Conservation (phyloP, 1,284 basidiomycete genomes). For the Laetiporus sulphureus region DNA sequence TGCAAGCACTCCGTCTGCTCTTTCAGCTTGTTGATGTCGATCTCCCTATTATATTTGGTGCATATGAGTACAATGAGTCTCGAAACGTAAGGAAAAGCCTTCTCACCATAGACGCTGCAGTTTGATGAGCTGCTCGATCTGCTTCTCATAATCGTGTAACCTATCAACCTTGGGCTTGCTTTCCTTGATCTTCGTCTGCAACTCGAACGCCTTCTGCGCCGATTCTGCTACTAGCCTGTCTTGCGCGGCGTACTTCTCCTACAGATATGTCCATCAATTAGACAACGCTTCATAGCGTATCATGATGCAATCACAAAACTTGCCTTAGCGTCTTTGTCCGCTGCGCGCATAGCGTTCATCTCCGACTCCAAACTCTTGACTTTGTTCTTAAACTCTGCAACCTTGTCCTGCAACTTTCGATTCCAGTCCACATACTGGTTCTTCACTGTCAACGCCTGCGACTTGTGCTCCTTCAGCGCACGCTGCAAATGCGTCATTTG, state of each 20-base stretch:
- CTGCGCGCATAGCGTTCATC: slow-evolving; percentile 52
- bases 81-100: neutral
- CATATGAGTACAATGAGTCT: slow-evolving; percentile 1
- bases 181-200: slow-evolving; percentile 63
- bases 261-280: neutral
- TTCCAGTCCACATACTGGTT: slow-evolving; percentile 71
- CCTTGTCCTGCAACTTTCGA: slow-evolving; percentile 57
- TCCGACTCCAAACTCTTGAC: slow-evolving; percentile 62
- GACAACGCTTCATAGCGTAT: too few relatives aligned
- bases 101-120: slow-evolving; percentile 64
- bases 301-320: slow-evolving; percentile 4
- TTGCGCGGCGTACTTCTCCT: slow-evolving; percentile 68
- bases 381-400: slow-evolving; percentile 59
- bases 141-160: slow-evolving; percentile 62
- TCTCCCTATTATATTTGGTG: slow-evolving; percentile 44
- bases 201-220: slow-evolving; percentile 47
- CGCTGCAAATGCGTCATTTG: slow-evolving; percentile 56
- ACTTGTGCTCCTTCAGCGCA: slow-evolving; percentile 58
- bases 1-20: slow-evolving; percentile 53
- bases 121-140: slow-evolving; percentile 65
- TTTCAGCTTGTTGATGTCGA: slow-evolving; percentile 65
- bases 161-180: slow-evolving; percentile 68
- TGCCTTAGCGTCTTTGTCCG: slow-evolving; percentile 60
- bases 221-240: slow-evolving; percentile 58
- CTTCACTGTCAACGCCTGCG: slow-evolving; percentile 55